These are phyloP conservation scores for Helotiales sp. DNA, from an alignment of 2,329 filamentous ascomycete species.

Conservation along the genomic window DNA sequence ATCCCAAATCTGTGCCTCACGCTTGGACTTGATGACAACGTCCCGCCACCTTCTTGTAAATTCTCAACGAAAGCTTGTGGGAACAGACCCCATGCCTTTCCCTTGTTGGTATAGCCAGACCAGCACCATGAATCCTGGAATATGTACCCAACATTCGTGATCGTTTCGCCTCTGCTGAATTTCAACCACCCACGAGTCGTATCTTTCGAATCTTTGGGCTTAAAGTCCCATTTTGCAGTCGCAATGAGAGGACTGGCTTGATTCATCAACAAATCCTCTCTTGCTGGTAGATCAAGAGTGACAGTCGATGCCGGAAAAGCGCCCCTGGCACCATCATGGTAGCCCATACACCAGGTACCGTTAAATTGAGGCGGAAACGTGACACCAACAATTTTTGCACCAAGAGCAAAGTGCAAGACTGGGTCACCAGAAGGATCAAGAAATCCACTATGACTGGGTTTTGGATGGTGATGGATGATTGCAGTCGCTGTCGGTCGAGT, in stretches of 20 bases:
- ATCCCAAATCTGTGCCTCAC: not conserved
- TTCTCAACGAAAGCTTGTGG: slow-evolving; percentile 30
- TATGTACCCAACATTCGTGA: slow-evolving; percentile 29
- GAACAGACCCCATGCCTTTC: slow-evolving; percentile 34
- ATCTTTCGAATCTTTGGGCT: slow-evolving; percentile 32
- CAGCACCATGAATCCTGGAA: slow-evolving; percentile 35
- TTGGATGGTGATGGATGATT: slow-evolving; percentile 28
- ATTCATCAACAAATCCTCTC: slow-evolving; percentile 31
- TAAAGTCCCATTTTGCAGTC: slow-evolving; percentile 35
- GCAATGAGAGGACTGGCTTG: slow-evolving; percentile 26
- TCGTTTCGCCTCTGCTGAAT: slow-evolving; percentile 34
- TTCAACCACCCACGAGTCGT: slow-evolving; percentile 28
- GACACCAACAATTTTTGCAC: slow-evolving; percentile 33
- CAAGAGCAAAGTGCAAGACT: slow-evolving; percentile 31
- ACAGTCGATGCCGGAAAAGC: slow-evolving; percentile 30
- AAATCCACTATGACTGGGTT: slow-evolving; percentile 16
- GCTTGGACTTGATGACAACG: not conserved
- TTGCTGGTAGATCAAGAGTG: slow-evolving; percentile 25
- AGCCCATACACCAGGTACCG: slow-evolving; percentile 33
- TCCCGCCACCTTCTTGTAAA: slow-evolving; percentile 1
- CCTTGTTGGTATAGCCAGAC: slow-evolving; percentile 31
- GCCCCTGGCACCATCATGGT: slow-evolving; percentile 33
- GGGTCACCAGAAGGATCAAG: slow-evolving; percentile 30
- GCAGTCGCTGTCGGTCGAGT: slow-evolving; percentile 28
- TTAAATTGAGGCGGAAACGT: slow-evolving; percentile 31